Evolutionary conservation across 176 grass and related monocot species (phyloP), one percentile per base, ranked within the genome.

Genomic region (Secale cereale): DNA sequence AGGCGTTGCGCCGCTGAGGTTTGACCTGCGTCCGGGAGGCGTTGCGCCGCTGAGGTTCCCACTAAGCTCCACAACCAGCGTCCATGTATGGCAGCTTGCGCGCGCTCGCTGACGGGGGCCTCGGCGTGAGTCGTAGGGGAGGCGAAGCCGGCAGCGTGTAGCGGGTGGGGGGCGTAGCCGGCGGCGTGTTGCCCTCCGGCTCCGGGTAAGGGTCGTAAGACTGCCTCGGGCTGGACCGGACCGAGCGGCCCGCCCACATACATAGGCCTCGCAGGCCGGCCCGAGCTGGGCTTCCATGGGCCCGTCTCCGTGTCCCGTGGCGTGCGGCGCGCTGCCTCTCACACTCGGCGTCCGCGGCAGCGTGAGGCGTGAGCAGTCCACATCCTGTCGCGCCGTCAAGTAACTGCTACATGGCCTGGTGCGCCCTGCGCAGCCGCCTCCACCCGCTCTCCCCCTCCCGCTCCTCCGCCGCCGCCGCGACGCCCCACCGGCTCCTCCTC

Each of bases 401-500:
- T 57, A 22, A 22, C 26, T 50, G 16, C 40, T 74, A 30, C 89
- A 95, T 98, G 95, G 89, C 91, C 92, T 86, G 90, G 85, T 85
- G 84, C 85, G 48, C 85, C 48, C 61, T 84, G 81, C 89, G 85
- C 67, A 75, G 80, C 81, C 85, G 89, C 76, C 23, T 84, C 76
- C 41, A 4, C 41, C 41, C 41, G 41, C 41, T 45, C 69, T 80
- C 4, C 36, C 80, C 35, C 85, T 59, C 81, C 56, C 11, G 10
- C 39, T 10, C 66, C 62, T 33, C 66, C 68, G 48, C 50, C 73
- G 35, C 74, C 78, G 29, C 79, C 79, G 65, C 78, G 74, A 66
- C 80, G 79, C 56, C 86, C 59, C 63, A 86, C 41, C 82, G 83
- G 27, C 73, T 76, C 45, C 73, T 76, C 4, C 45, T 76, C 45